These are phyloP conservation scores for Xylariaceae sp. DNA, from an alignment of 2,329 filamentous ascomycete genomes.

Conservation along the genomic window DNA sequence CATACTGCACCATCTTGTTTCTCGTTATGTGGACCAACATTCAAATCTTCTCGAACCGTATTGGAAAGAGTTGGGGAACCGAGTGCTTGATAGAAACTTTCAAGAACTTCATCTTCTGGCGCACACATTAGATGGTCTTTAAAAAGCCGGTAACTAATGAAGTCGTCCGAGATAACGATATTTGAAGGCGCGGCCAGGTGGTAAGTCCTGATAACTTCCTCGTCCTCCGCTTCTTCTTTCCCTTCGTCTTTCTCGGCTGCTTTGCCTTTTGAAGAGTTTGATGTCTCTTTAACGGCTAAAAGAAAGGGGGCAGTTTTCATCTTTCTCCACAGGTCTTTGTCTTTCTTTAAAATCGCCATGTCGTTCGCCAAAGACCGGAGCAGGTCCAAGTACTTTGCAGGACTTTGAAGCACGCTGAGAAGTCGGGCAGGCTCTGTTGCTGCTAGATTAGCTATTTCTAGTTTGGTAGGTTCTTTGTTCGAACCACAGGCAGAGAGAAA, in stretches of 20 bases:
- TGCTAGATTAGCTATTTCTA: constrained; percentile 79
- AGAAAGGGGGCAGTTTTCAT: constrained; percentile 75
- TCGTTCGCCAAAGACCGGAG: constrained; percentile 77
- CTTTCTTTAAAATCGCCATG: constrained; percentile 63
- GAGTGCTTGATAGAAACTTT: constrained; percentile 77
- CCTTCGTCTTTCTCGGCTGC: constrained; percentile 44
- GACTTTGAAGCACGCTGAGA: constrained; percentile 71
- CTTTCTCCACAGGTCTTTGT: constrained; percentile 71
- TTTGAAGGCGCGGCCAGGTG: constrained; percentile 67
- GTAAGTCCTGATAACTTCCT: constrained; percentile 69
- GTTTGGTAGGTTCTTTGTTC: constrained; percentile 82
- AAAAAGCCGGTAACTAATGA: constrained; percentile 84
- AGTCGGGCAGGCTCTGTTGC: constrained; percentile 79
- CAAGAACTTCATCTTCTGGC: constrained; percentile 82
- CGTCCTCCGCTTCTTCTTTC: constrained; percentile 42
- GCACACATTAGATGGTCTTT: constrained; percentile 79
- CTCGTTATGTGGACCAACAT: constrained; percentile 61
- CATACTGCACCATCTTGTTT: constrained; percentile 66
- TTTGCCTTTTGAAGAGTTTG: constrained; percentile 43
- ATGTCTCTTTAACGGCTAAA: constrained; percentile 75
- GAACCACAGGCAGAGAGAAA: constrained; percentile 87
- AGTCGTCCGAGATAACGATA: constrained; percentile 81
- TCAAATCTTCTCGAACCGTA: constrained; percentile 73
- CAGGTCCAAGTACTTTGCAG: constrained; percentile 82
- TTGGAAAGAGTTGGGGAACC: constrained; percentile 73